Base-by-base conservation (phyloP, 129 eudicot genomes). In the Escallonia rubra region DNA sequence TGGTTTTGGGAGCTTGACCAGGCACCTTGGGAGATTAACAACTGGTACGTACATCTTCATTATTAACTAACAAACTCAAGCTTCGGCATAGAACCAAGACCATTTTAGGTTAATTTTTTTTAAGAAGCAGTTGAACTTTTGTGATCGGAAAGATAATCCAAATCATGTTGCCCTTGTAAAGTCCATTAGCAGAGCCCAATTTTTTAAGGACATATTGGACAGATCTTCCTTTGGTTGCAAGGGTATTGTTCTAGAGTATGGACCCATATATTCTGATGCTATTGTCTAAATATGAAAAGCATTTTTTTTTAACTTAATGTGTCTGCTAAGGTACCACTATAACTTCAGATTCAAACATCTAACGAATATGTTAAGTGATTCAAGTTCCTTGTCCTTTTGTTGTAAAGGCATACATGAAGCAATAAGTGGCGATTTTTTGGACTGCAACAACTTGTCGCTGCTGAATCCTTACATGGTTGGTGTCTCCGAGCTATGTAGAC, bases 1-100 rank as follows among this genome's bases (percentile, higher is more conserved):
- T 43, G 99, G 99, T 53, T 94, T 89, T 59, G 99, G 99, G 69
- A 94, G 99, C 83, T 90, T 94, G 81, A 89, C 97, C 43, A 85
- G 99, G 83, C 99, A 94, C 66, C 90, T 94, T 13, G 93, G 86
- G 43, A 80, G 99, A 85, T 75, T 94, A 77, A 76, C 99, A 78
- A 44, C 82, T 45, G 98, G 98, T 89, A 81, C 49, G 13, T 23
- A 23, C 34, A 23, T 23, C 34, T 23, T 23, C 34, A 23, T 23
- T 23, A 23, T 23, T 23, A 23, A 0, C 34, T 23, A 23, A 23
- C 34, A 23, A 23, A 23, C 34, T 23, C 0, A 23, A 23, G 34
- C 34, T 23, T 23, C 34, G 34, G 34, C 34, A 23, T 23, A 23
- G 34, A 23, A 23, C 34, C 34, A 23, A 23, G 34, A 23, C 34